A percentile compares a stretch with the other conserved stretches of the same genome.
Conservation (phyloP, 1,284 basidiomycete genomes). For the Apiotrichum akiyoshidainum region DNA sequence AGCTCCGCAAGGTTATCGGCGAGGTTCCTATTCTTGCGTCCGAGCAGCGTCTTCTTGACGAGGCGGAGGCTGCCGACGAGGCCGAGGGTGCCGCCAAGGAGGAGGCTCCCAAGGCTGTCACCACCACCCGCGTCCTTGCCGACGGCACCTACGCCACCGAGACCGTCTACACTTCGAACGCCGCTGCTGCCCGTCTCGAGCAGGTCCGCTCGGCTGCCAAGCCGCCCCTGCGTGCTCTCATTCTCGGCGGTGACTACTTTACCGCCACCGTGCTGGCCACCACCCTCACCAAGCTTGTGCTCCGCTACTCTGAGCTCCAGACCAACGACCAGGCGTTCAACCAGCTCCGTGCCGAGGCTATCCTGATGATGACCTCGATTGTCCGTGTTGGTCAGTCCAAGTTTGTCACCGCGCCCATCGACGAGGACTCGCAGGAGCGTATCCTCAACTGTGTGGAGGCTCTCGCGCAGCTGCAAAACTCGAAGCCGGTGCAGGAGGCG, state of each 20-base stretch:
- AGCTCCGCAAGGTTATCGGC: constrained; percentile 83
- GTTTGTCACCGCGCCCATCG: constrained; percentile 87
- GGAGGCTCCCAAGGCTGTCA: constrained; percentile 53
- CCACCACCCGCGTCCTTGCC: constrained; percentile 68
- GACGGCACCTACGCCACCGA: constrained; percentile 99
- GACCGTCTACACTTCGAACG: constrained; percentile 75
- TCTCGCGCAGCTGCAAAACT: constrained; percentile 66
- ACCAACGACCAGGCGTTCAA: constrained; percentile 64
- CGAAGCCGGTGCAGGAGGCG: constrained; percentile 68
- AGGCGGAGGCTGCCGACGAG: constrained; percentile 61
- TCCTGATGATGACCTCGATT: constrained; percentile 97
- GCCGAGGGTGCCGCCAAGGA: constrained; percentile 40
- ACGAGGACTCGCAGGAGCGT: constrained; percentile 95
- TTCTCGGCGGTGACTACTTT: constrained; percentile 96
- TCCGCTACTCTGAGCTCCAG: constrained; percentile 69
- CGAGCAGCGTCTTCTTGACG: constrained; percentile 77
- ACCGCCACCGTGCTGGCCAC: constrained; percentile 86
- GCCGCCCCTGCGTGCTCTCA: constrained; percentile 83
- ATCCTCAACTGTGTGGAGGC: constrained; percentile 97
- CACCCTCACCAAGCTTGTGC: constrained; percentile 85
- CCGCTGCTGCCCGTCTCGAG: constrained; percentile 66
- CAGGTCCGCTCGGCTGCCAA: constrained; percentile 81
- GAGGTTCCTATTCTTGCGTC: constrained; percentile 94
- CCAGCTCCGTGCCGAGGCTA: constrained; percentile 84
- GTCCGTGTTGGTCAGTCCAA: constrained; percentile 97